Base-by-base conservation (phyloP, 352 stramenopile species). In the Phytophthora citrophthora region DNA sequence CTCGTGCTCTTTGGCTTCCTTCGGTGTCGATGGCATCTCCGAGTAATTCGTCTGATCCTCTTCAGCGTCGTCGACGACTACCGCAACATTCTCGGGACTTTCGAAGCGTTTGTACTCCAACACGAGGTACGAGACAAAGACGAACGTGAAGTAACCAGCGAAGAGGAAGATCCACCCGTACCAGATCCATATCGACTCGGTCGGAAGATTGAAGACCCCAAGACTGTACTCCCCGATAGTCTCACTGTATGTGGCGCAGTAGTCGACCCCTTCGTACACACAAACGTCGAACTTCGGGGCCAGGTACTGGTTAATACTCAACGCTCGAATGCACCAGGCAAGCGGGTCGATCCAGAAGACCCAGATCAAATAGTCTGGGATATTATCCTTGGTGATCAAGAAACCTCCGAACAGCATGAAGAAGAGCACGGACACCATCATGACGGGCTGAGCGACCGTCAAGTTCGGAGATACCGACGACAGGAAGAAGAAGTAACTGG, bases 301-400 rank as follows among this genome's bases (percentile, higher is more conserved):
- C 4, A 68, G 59, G 53, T 90, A 93, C 55, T 91, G 80, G 54
- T 91, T 91, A 15, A 91, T 45, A 38, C 70, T 76, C 10, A 91
- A 50, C 5, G 74, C 76, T 11, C 83, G 82, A 32, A 90, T 83
- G 46, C 71, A 77, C 81, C 82, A 94, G 32, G 70, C 68, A 24
- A 94, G 60, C 8, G 86, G 70, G 49, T 94, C 88, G 52, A 95
- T 79, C 76, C 79, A 93, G 64, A 91, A 94, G 40, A 94, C 46
- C 87, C 87, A 95, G 26, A 83, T 72, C 27, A 88, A 90, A 43
- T 81, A 84, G 44, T 72, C 52, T 0, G 82, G 86, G 43, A 94
- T 91, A 43, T 81, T 68, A 31, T 54, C 63, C 55, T 85, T 80
- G 5, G 73, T 69, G 23, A 91, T 54, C 36, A 91, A 54, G 61